Percentiles rank a stretch among this genome's conserved stretches.
Evolutionary conservation across 495 filamentous ascomycete genomes (phyloP).

Genomic region (Hypoxylon subgilvum): DNA sequence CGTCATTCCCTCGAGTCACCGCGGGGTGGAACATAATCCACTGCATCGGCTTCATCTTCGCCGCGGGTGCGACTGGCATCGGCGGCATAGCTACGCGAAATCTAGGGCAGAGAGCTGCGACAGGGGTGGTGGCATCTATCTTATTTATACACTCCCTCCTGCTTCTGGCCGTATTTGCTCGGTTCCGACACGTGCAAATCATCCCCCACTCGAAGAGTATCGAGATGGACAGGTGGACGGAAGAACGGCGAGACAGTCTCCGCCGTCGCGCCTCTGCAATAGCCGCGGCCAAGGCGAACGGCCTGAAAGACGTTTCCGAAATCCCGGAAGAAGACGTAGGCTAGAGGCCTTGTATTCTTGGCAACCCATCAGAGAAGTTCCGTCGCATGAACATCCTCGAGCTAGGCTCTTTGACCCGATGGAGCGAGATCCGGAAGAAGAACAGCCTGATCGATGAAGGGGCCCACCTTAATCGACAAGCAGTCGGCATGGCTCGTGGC

Average conservation of each 20-base stretch:
- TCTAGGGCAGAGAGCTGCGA: constrained; percentile 68
- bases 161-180: constrained; percentile 62
- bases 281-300: constrained; percentile 44
- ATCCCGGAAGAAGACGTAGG: constrained; percentile 57
- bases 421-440: constrained; percentile 72
- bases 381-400: constrained; percentile 71
- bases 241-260: constrained; percentile 49
- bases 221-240: constrained; percentile 58
- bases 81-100: constrained; percentile 66
- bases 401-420: constrained; percentile 65
- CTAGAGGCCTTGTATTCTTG: constrained; percentile 70
- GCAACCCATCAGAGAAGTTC: constrained; percentile 69
- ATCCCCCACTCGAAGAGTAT: constrained; percentile 61
- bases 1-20: constrained; percentile 69
- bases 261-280: constrained; percentile 43
- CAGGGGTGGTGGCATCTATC: constrained; percentile 66
- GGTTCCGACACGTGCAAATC: constrained; percentile 69
- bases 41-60: constrained; percentile 66
- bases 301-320: constrained; percentile 46
- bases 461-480: constrained; percentile 47
- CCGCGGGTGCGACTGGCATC: constrained; percentile 67
- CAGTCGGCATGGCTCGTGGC: constrained; percentile 45
- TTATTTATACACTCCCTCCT: constrained; percentile 67
- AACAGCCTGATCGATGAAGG: constrained; percentile 63
- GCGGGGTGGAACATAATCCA: constrained; percentile 76